Conservation (phyloP, 2,329 filamentous ascomycete species). For the Huntiella abstrusa region DNA sequence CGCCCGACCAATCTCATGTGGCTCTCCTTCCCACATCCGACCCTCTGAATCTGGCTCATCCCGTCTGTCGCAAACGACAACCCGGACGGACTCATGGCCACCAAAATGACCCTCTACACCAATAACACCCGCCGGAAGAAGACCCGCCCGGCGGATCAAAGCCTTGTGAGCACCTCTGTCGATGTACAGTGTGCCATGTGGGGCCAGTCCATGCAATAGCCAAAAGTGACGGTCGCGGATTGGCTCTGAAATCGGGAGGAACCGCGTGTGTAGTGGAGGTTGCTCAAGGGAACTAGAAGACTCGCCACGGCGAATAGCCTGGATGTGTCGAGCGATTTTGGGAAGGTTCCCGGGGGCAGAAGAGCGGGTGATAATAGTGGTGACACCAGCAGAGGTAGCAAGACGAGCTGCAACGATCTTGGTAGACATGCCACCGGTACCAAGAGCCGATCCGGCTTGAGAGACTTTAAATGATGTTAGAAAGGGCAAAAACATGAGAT, state of each 20-base stretch:
- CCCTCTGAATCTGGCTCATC: slow-evolving; percentile 22
- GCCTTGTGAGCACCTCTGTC: slow-evolving; percentile 76
- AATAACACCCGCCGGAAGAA: slow-evolving; percentile 79
- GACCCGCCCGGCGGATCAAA: slow-evolving; percentile 62
- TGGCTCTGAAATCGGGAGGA: slow-evolving; percentile 65
- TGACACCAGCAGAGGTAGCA: slow-evolving; percentile 85
- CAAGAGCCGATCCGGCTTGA: slow-evolving; percentile 68
- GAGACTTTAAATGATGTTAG: slow-evolving; percentile 40
- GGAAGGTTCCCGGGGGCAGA: slow-evolving; percentile 86
- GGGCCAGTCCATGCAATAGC: slow-evolving; percentile 79
- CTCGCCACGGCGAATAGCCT: slow-evolving; percentile 25
- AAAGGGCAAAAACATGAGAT: background rate
- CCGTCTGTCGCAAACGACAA: slow-evolving; percentile 57
- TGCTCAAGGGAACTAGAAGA: slow-evolving; percentile 17
- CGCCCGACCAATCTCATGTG: slow-evolving; percentile 65
- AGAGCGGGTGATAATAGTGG: slow-evolving; percentile 83
- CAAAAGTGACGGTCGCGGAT: slow-evolving; percentile 93
- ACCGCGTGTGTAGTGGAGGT: slow-evolving; percentile 72
- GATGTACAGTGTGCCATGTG: slow-evolving; percentile 82
- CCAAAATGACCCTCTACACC: slow-evolving; percentile 77
- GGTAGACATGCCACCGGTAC: slow-evolving; percentile 92
- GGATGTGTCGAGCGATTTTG: slow-evolving; percentile 67
- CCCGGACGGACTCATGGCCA: slow-evolving; percentile 77
- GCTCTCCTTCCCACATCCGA: slow-evolving; percentile 30
- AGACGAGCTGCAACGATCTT: slow-evolving; percentile 89